phyloP scores from a whole-genome alignment of 2,329 filamentous ascomycete genomes.

The Fusarium napiforme region DNA sequence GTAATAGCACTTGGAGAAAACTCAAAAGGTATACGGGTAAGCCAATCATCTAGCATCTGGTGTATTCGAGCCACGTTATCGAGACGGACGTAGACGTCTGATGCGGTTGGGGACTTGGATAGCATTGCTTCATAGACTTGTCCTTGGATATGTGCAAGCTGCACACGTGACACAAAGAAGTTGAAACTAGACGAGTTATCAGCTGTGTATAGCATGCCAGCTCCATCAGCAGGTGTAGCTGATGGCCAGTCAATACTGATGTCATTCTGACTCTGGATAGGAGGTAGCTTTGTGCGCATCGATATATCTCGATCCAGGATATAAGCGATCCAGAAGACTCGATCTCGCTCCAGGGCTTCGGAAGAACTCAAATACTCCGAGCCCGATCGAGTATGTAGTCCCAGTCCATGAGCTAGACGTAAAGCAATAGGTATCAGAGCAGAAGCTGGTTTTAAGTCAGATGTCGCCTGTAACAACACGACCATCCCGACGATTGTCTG shows the following conservation, averaged over 20 bases:
- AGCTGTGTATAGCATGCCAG: neutral
- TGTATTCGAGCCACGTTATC: neutral
- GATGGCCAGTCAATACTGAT: constrained; percentile 15
- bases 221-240: neutral
- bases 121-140: constrained; percentile 11
- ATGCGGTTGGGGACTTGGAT: neutral
- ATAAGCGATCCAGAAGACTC: constrained; percentile 34
- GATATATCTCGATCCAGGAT: constrained; percentile 25
- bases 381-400: neutral
- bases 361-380: neutral
- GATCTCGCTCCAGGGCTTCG: neutral
- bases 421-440: constrained; percentile 23
- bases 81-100: neutral
- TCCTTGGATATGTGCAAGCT: constrained; percentile 31
- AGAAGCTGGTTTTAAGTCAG: constrained; percentile 2
- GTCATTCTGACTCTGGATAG: constrained; percentile 3
- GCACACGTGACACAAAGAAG: constrained; percentile 7
- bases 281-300: constrained; percentile 1
- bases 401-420: constrained; percentile 7
- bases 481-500: constrained; percentile 26
- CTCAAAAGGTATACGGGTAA: neutral
- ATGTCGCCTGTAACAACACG: constrained; percentile 9
- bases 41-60: constrained; percentile 12
- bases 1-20: neutral
- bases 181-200: neutral